phyloP scores from a whole-genome alignment of 306 rosid genomes.

The Crataegus laevigata region DNA sequence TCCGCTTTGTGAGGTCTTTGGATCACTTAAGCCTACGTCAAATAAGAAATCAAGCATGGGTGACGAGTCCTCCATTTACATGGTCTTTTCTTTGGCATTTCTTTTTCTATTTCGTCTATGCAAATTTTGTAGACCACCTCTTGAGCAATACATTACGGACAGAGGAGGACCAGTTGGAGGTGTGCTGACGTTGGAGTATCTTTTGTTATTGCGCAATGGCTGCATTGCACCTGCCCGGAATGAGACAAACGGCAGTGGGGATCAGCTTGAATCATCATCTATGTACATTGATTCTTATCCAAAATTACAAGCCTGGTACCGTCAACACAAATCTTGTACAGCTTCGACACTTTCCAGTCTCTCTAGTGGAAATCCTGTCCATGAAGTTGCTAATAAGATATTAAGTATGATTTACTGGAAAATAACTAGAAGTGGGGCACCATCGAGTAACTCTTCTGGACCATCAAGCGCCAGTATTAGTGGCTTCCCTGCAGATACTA shows the following conservation, averaged over 20 bases:
- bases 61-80: constrained; percentile 48
- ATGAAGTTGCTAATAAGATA: constrained; percentile 53
- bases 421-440: constrained; percentile 45
- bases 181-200: constrained; percentile 57
- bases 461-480: constrained; percentile 40
- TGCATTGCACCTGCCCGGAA: constrained; percentile 23
- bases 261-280: constrained; percentile 27
- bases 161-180: constrained; percentile 49
- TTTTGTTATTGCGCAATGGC: constrained; percentile 54
- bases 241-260: constrained; percentile 31
- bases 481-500: constrained; percentile 34
- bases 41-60: constrained; percentile 26
- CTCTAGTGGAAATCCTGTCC: constrained; percentile 56
- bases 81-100: constrained; percentile 68
- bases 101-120: constrained; percentile 67
- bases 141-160: constrained; percentile 52
- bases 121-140: constrained; percentile 68
- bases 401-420: constrained; percentile 65
- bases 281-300: constrained; percentile 59
- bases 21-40: constrained; percentile 49
- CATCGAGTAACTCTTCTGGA: constrained; percentile 28
- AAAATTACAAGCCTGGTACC: constrained; percentile 58
- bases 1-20: constrained; percentile 77
- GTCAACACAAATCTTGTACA: constrained; percentile 60
- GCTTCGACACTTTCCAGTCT: constrained; percentile 56